These are phyloP conservation scores for Carex sylvatica DNA, from an alignment of 202 grass and related monocot species.

Conservation along the genomic window DNA sequence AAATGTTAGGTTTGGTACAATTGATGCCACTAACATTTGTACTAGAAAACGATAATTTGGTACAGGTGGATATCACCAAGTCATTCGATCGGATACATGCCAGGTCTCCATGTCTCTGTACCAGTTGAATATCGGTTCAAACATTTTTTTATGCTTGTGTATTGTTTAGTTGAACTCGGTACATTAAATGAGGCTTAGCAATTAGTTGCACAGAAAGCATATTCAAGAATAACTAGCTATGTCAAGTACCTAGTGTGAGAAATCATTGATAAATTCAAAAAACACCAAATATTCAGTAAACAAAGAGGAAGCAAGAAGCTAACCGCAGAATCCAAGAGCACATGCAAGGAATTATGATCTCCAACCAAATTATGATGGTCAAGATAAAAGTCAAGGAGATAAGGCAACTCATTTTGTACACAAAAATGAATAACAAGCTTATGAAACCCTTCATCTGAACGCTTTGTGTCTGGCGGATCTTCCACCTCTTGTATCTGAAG, in stretches of 20 bases:
- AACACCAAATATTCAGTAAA: not conserved
- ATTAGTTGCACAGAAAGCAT: not conserved
- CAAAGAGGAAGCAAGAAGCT: constrained; percentile 32
- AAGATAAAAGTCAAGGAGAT: constrained; percentile 83
- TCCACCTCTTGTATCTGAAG: constrained; percentile 30
- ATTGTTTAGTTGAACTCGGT: not conserved
- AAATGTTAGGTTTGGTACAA: constrained; percentile 3
- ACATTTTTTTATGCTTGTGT: not conserved
- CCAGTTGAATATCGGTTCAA: not conserved
- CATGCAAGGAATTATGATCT: constrained; percentile 48
- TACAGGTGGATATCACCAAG: not conserved
- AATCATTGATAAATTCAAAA: not conserved
- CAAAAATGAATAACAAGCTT: constrained; percentile 73
- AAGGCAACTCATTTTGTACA: constrained; percentile 66
- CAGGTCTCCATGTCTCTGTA: not conserved
- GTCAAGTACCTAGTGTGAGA: not conserved
- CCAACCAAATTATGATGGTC: constrained; percentile 67
- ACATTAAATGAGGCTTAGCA: not conserved
- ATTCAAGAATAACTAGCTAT: not conserved
- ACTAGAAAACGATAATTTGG: not conserved
- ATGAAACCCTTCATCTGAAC: constrained; percentile 50
- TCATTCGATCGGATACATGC: not conserved
- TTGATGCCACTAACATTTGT: not conserved
- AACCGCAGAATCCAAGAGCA: constrained; percentile 58
- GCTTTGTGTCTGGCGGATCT: constrained; percentile 22